Percentiles rank a stretch among this genome's conserved stretches.
These are phyloP conservation scores for Turnera subulata DNA, from an alignment of 345 rosid species.

Conservation along the genomic window DNA sequence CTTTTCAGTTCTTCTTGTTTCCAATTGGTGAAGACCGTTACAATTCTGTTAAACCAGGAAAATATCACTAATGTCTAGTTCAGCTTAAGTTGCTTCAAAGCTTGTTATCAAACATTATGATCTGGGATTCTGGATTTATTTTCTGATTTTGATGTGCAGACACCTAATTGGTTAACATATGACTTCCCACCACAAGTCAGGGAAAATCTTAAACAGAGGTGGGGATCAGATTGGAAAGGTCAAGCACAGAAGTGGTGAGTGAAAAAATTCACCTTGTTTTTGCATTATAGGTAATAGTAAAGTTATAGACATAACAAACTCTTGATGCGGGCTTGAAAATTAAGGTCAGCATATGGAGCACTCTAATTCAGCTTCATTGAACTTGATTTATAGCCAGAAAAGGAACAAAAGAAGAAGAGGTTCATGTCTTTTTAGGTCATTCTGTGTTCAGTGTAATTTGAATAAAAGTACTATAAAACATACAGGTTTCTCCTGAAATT, in stretches of 20 bases:
- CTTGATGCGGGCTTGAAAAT: too few relatives aligned
- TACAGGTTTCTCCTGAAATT: constrained; percentile 81
- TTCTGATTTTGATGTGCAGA: constrained; percentile 32
- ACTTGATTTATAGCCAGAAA: too few relatives aligned
- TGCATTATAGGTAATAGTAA: too few relatives aligned
- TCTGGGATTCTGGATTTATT: neutral
- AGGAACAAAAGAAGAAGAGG: too few relatives aligned
- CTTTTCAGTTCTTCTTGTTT: neutral
- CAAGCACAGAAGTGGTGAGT: constrained; percentile 96
- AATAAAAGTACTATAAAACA: too few relatives aligned
- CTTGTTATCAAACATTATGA: neutral
- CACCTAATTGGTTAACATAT: constrained; percentile 79
- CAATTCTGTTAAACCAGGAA: neutral
- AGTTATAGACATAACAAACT: too few relatives aligned
- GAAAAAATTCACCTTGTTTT: neutral
- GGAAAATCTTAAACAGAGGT: constrained; percentile 67
- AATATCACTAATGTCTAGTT: neutral
- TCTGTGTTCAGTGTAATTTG: too few relatives aligned
- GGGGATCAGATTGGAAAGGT: constrained; percentile 98
- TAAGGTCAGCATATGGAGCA: too few relatives aligned
- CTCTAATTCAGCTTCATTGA: too few relatives aligned
- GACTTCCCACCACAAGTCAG: constrained; percentile 90
- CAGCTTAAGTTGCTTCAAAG: neutral
- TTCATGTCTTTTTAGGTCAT: too few relatives aligned
- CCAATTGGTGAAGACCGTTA: neutral